Evolutionary conservation across 2,329 filamentous ascomycete genomes (phyloP).

Genomic region (Fusarium clavum): DNA sequence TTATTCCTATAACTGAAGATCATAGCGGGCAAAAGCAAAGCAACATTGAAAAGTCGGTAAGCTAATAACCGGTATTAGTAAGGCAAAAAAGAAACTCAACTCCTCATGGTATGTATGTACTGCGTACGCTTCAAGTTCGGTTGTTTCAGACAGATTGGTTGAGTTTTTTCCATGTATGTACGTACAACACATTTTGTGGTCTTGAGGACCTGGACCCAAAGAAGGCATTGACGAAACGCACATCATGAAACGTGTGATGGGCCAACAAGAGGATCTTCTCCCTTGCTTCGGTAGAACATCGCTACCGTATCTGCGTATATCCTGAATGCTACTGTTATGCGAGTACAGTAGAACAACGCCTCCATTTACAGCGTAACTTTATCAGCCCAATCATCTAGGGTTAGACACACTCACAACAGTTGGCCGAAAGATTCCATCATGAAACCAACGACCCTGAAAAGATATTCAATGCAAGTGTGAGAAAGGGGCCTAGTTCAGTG

Average conservation of each 20-base stretch:
- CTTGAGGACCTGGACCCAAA: not conserved
- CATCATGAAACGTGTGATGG: conserved; percentile 39
- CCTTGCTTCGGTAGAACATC: conserved; percentile 13
- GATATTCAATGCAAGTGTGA: conserved; percentile 34
- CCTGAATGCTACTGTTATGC: conserved; percentile 3
- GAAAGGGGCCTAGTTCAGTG: conserved; percentile 34
- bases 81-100: not conserved
- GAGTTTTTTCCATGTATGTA: not conserved
- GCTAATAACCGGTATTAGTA: not conserved
- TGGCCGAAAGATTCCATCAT: conserved; percentile 31
- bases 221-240: conserved; percentile 43
- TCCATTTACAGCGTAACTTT: conserved; percentile 4
- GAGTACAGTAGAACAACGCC: not conserved
- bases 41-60: conserved; percentile 27
- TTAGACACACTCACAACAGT: not conserved
- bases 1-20: not conserved
- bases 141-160: conserved; percentile 45
- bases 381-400: not conserved
- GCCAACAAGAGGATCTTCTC: conserved; percentile 22
- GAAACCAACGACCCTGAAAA: conserved; percentile 40
- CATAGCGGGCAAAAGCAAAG: conserved; percentile 14
- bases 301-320: not conserved
- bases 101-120: not conserved
- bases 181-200: not conserved
- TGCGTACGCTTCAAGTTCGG: conserved; percentile 27